Conservation (phyloP, 2,329 filamentous ascomycete genomes). For the Fusarium foetens region DNA sequence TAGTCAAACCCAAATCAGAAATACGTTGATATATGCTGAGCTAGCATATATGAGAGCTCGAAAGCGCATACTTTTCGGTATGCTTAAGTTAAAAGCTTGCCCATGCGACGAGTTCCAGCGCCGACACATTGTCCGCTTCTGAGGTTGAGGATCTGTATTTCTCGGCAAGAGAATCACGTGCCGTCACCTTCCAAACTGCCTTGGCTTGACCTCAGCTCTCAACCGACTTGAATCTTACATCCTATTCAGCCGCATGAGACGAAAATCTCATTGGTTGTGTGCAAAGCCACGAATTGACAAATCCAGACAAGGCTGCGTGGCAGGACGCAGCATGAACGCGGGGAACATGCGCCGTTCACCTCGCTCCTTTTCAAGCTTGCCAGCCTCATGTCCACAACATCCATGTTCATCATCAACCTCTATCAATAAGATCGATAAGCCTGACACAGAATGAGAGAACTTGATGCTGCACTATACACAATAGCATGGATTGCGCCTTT, state of each 20-base stretch:
- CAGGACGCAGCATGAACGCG: background rate
- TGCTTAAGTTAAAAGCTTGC: no score
- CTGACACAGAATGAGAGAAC: background rate
- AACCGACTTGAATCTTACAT: background rate
- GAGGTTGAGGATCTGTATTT: background rate
- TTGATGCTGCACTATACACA: constrained; percentile 42
- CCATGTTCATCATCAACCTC: background rate
- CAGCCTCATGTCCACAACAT: accelerated
- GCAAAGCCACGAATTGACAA: background rate
- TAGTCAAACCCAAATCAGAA: no score
- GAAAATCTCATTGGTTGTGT: background rate
- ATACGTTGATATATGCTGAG: no score
- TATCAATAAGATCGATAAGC: background rate
- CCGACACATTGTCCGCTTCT: background rate
- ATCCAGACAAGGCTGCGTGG: background rate
- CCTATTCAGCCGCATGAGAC: background rate
- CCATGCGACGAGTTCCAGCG: background rate
- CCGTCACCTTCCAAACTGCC: background rate
- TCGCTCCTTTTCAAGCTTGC: background rate
- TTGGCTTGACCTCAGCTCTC: background rate
- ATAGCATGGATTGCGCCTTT: constrained; percentile 53
- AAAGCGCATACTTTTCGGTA: no score
- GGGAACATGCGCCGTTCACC: background rate
- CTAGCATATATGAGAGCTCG: no score
- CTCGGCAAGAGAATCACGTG: background rate